Evolutionary conservation across 805 yeast genomes (phyloP).

Genomic region (Groenewaldozyma tartarivorans): DNA sequence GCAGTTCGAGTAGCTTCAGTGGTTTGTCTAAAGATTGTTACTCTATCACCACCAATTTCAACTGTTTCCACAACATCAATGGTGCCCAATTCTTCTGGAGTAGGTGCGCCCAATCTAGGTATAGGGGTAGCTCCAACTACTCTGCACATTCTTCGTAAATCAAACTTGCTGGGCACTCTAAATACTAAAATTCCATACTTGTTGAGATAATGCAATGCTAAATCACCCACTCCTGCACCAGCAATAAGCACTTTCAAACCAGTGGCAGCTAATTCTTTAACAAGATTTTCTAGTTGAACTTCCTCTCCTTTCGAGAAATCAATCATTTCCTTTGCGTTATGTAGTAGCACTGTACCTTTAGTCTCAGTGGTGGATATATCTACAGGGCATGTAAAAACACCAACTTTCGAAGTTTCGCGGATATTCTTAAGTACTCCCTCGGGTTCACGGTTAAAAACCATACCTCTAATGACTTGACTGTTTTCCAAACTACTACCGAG

Average conservation of each 20-base stretch:
- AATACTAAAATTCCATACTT: slow-evolving; percentile 76
- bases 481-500: slow-evolving; percentile 78
- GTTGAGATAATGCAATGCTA: slow-evolving; percentile 87
- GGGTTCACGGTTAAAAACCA: slow-evolving; percentile 98
- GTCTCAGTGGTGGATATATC: slow-evolving; percentile 97
- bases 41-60: slow-evolving; percentile 97
- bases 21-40: slow-evolving; percentile 78
- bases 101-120: slow-evolving; percentile 89
- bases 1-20: slow-evolving; percentile 65
- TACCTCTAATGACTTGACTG: slow-evolving; percentile 83
- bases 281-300: slow-evolving; percentile 76
- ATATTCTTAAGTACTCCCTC: slow-evolving; percentile 77
- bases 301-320: slow-evolving; percentile 96
- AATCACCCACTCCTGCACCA: slow-evolving; percentile 89
- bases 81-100: slow-evolving; percentile 86
- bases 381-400: slow-evolving; percentile 84
- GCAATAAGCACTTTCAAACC: slow-evolving; percentile 87
- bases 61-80: slow-evolving; percentile 81
- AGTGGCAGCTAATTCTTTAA: slow-evolving; percentile 70
- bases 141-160: slow-evolving; percentile 83
- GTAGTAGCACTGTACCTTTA: slow-evolving; percentile 91
- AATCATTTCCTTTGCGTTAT: slow-evolving; percentile 94
- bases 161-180: slow-evolving; percentile 89
- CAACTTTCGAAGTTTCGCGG: slow-evolving; percentile 64
- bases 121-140: slow-evolving; percentile 97